These are phyloP conservation scores for Agaricus subrufescens DNA, from an alignment of 768 basidiomycete species.

Conservation along the genomic window DNA sequence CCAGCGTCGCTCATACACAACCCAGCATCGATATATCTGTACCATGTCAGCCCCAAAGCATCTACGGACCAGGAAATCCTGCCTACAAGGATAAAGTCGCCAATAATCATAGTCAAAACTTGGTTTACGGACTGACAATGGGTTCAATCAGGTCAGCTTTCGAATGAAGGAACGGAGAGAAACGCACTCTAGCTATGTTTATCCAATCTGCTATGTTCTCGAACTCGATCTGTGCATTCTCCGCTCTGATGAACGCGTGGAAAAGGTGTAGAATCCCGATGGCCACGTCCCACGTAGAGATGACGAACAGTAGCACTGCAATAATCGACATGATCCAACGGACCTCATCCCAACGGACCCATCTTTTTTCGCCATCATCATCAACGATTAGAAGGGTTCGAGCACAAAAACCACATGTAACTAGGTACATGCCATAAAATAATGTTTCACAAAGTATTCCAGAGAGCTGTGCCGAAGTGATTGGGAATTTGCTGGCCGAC, in stretches of 20 bases:
- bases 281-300: background rate
- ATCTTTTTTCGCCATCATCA: background rate
- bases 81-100: constrained; percentile 4
- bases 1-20: background rate
- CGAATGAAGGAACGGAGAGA: background rate
- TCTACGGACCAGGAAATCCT: too few species aligned
- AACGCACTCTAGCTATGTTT: background rate
- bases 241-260: background rate
- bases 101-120: background rate
- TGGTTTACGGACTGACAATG: background rate
- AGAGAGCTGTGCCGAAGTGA: constrained; percentile 87
- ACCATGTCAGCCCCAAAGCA: background rate
- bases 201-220: constrained; percentile 1
- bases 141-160: background rate
- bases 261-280: constrained; percentile 1
- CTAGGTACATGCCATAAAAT: constrained; percentile 5
- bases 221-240: background rate
- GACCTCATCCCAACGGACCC: constrained; percentile 1
- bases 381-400: constrained; percentile 1
- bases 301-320: background rate
- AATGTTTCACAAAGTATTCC: constrained; percentile 51
- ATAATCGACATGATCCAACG: constrained; percentile 1
- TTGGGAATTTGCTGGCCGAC: constrained; percentile 25
- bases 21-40: background rate
- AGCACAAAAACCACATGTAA: background rate